phyloP scores from a whole-genome alignment of 169 alveolate genomes.

The Plasmodium ovale region DNA sequence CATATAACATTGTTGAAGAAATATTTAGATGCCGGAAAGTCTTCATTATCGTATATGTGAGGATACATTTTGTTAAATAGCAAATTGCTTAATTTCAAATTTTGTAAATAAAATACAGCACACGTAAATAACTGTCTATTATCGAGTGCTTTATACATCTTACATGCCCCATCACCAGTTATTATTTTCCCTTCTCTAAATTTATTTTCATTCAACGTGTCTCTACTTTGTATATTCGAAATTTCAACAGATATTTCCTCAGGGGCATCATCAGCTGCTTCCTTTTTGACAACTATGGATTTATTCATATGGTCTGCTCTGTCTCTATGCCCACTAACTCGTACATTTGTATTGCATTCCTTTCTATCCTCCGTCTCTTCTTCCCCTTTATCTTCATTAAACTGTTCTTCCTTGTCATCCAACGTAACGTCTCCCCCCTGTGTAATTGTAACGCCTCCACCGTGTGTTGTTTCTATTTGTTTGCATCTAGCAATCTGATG shows the following conservation, averaged over 20 bases:
- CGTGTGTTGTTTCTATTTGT: background rate
- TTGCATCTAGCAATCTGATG: background rate
- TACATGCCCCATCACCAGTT: background rate
- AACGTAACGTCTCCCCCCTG: background rate
- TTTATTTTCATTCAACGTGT: background rate
- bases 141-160: background rate
- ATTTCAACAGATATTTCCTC: background rate
- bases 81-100: constrained; percentile 46
- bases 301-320: background rate
- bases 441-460: too few species aligned
- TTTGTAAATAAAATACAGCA: constrained; percentile 28
- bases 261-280: background rate
- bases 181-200: background rate
- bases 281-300: background rate
- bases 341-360: too few species aligned
- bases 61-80: constrained; percentile 10
- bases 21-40: constrained; percentile 34
- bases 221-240: too few species aligned
- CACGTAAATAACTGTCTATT: constrained; percentile 27
- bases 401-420: background rate
- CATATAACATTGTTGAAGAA: constrained; percentile 68
- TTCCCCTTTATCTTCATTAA: background rate
- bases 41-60: background rate
- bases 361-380: background rate
- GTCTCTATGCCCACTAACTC: too few species aligned